These are phyloP conservation scores for Dactylorhiza incarnata DNA, from an alignment of 106 monocot genomes.

Conservation along the genomic window DNA sequence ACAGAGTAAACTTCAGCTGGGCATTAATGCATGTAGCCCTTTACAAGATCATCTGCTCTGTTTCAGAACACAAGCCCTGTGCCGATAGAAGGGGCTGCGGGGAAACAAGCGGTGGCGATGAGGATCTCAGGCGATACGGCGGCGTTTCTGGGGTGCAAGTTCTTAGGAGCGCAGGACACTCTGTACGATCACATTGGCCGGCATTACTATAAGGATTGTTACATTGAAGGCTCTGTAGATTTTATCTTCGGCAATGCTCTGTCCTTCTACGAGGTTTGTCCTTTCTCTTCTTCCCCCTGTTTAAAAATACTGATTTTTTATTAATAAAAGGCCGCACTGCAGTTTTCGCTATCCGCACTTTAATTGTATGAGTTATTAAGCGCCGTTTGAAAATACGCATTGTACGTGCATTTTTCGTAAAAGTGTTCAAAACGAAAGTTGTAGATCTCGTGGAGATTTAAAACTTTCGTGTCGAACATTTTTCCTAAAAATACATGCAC, in stretches of 20 bases:
- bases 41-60: background rate
- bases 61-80: constrained; percentile 74
- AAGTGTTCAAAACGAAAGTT: too few species aligned
- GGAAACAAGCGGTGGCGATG: constrained; percentile 84
- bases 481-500: too few species aligned
- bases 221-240: constrained; percentile 93
- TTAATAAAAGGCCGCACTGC: too few species aligned
- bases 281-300: background rate
- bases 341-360: too few species aligned
- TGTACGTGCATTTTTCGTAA: too few species aligned
- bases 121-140: constrained; percentile 90
- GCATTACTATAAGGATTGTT: constrained; percentile 96
- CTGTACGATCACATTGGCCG: constrained; percentile 84
- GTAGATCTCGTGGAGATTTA: too few species aligned
- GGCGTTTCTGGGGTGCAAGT: constrained; percentile 69
- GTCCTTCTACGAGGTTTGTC: constrained; percentile 72
- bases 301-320: too few species aligned
- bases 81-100: constrained; percentile 57
- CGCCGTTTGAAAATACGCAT: too few species aligned
- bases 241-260: constrained; percentile 98
- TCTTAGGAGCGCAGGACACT: constrained; percentile 90
- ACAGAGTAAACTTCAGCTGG: background rate
- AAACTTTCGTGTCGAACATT: too few species aligned
- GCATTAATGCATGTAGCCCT: too few species aligned
- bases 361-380: too few species aligned